Evolutionary conservation across 192 early-diverging fungal genomes (phyloP).

Genomic region (Coemansia sp.): DNA sequence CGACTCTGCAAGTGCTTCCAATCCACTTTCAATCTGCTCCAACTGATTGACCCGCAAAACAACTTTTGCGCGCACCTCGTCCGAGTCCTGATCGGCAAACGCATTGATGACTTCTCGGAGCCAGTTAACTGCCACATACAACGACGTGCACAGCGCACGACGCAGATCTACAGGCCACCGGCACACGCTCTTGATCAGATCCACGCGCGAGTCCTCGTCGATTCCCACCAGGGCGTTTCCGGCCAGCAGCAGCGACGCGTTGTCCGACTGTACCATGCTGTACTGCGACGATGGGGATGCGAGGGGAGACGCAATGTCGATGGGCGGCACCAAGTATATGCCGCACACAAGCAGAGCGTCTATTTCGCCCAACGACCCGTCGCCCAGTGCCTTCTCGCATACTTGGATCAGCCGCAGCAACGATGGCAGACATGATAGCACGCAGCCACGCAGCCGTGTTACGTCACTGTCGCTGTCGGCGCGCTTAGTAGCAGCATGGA

Average conservation of each 20-base stretch:
- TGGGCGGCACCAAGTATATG: neutral
- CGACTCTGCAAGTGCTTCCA: conserved; percentile 24
- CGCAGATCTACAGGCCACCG: conserved; percentile 30
- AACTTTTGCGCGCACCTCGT: conserved; percentile 32
- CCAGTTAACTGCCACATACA: conserved; percentile 55
- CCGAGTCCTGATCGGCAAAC: conserved; percentile 52
- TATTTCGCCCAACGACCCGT: conserved; percentile 59
- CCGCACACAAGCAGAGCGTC: conserved; percentile 73
- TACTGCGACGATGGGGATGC: neutral
- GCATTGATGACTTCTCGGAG: conserved; percentile 69
- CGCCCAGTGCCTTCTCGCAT: conserved; percentile 61
- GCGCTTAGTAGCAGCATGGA: conserved; percentile 51
- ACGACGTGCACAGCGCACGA: conserved; percentile 35
- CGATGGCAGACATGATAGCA: conserved; percentile 62
- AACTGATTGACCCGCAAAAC: conserved; percentile 42
- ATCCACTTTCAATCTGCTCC: conserved; percentile 23
- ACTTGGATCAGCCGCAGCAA: conserved; percentile 70
- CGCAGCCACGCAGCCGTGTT: conserved; percentile 31
- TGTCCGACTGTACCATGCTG: conserved; percentile 5
- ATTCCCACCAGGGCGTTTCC: conserved; percentile 25
- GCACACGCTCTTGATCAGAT: conserved; percentile 13
- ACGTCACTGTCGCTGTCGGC: neutral
- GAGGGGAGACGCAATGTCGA: conserved; percentile 8
- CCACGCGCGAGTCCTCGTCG: conserved; percentile 41
- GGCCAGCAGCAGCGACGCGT: conserved; percentile 15